Conservation (phyloP, 805 yeast species). For the Sporopachydermia lactativora region DNA sequence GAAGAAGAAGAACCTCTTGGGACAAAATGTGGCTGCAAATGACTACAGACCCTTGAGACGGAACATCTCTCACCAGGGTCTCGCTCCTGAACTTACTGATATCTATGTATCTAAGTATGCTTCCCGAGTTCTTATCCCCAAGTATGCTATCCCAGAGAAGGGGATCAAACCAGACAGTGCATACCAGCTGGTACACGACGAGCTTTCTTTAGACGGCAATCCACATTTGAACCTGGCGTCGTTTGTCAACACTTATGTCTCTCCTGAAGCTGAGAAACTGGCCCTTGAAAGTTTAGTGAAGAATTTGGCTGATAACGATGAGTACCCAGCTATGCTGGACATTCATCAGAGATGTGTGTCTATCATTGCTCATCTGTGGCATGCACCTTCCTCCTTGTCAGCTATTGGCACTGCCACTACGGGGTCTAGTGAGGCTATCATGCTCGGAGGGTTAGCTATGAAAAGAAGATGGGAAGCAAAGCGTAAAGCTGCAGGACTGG, state of each 20-base stretch:
- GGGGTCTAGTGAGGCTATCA: slow-evolving; percentile 88
- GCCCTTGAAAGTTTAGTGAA: slow-evolving; percentile 63
- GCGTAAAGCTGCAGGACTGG: slow-evolving; percentile 44
- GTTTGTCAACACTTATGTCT: slow-evolving; percentile 67
- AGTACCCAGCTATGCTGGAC: slow-evolving; percentile 76
- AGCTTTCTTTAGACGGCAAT: slow-evolving; percentile 68
- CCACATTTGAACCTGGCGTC: slow-evolving; percentile 80
- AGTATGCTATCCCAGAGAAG: slow-evolving; percentile 31
- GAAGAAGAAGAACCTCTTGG: slow-evolving; percentile 21
- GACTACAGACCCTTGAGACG: slow-evolving; percentile 7
- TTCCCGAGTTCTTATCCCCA: slow-evolving; percentile 8
- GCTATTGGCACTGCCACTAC: slow-evolving; percentile 87
- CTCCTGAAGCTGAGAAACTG: slow-evolving; percentile 37
- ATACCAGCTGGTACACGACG: slow-evolving; percentile 54
- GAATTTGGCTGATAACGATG: slow-evolving; percentile 87
- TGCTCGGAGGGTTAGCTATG: slow-evolving; percentile 88
- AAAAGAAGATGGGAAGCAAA: slow-evolving; percentile 77
- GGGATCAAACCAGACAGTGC: slow-evolving; percentile 42
- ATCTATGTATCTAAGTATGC: slow-evolving; percentile 12
- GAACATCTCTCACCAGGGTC: slow-evolving; percentile 7
- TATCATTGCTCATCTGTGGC: slow-evolving; percentile 69
- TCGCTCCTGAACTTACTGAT: slow-evolving; percentile 8
- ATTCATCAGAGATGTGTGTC: slow-evolving; percentile 72
- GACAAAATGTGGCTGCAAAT: slow-evolving; percentile 15
- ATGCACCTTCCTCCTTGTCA: slow-evolving; percentile 36